These are phyloP conservation scores for Penicillium daleae DNA, from an alignment of 495 filamentous ascomycete genomes.

Conservation along the genomic window DNA sequence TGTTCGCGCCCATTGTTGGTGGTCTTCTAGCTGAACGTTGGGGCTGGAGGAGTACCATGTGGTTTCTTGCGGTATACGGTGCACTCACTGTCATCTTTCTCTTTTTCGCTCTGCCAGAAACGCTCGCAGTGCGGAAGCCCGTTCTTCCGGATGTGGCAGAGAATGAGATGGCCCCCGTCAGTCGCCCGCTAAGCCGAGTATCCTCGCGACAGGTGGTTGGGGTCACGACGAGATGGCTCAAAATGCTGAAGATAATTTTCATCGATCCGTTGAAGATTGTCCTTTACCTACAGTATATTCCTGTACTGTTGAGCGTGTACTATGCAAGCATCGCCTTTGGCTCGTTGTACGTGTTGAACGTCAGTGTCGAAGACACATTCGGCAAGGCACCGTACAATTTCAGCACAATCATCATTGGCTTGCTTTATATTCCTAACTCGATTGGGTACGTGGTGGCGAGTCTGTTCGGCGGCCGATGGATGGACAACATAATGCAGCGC, in stretches of 20 bases:
- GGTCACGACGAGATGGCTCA: constrained; percentile 56
- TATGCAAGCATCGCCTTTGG: constrained; percentile 83
- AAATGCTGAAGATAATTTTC: constrained; percentile 65
- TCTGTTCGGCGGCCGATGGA: constrained; percentile 80
- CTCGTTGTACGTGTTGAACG: constrained; percentile 84
- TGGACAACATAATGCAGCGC: constrained; percentile 85
- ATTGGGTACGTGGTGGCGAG: constrained; percentile 78
- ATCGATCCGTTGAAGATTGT: constrained; percentile 82
- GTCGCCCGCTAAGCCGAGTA: constrained; percentile 54
- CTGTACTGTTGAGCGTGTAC: constrained; percentile 79
- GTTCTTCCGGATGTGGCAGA: constrained; percentile 18
- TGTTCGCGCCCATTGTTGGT: constrained; percentile 86
- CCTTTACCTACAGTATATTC: constrained; percentile 76
- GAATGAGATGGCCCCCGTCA: constrained; percentile 25
- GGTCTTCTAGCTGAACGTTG: constrained; percentile 71
- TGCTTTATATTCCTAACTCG: constrained; percentile 81
- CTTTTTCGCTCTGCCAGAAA: constrained; percentile 73
- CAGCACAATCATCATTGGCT: constrained; percentile 69
- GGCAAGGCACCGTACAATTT: constrained; percentile 74
- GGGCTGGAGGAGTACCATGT: constrained; percentile 85
- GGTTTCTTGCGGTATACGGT: constrained; percentile 83
- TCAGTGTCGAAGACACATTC: constrained; percentile 80
- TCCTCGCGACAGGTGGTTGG: constrained; percentile 66
- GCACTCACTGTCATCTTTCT: constrained; percentile 64
- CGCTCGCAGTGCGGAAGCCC: constrained; percentile 44